Percentiles rank a stretch among this genome's conserved stretches.
phyloP scores from a whole-genome alignment of 192 early-diverging fungal species.

The Coemansia sp. region DNA sequence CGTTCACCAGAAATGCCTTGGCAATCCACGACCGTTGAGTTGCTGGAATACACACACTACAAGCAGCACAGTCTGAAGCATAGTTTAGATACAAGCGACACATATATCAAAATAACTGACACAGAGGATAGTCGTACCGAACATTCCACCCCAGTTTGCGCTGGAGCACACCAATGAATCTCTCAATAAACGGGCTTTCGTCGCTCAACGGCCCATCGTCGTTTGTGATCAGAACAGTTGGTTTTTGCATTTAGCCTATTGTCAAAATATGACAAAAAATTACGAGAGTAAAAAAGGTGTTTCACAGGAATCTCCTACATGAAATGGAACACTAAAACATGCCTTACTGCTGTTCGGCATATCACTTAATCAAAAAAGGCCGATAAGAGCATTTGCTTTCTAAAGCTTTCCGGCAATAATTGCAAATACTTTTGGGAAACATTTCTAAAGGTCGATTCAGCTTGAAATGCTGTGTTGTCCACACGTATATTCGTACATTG shows the following conservation, averaged over 20 bases:
- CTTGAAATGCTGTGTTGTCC: too few relatives aligned
- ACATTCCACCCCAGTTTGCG: slow-evolving; percentile 14
- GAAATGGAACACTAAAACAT: too few relatives aligned
- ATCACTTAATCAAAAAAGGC: too few relatives aligned
- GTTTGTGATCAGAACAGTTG: slow-evolving; percentile 30
- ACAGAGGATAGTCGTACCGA: slow-evolving; percentile 2
- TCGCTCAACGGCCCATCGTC: slow-evolving; percentile 29
- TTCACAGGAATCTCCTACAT: neutral
- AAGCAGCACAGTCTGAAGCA: neutral
- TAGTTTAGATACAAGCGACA: too few relatives aligned
- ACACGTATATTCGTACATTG: too few relatives aligned
- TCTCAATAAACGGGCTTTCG: slow-evolving; percentile 33
- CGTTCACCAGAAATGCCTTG: slow-evolving; percentile 31
- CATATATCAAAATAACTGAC: too few relatives aligned
- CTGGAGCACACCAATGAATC: slow-evolving; percentile 12
- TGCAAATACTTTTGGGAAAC: too few relatives aligned
- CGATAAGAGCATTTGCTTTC: too few relatives aligned
- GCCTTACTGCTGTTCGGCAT: too few relatives aligned
- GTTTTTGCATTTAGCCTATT: neutral
- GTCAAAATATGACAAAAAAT: neutral
- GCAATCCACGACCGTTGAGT: slow-evolving; percentile 32
- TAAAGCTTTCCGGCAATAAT: too few relatives aligned
- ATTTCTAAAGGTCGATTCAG: too few relatives aligned
- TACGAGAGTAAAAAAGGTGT: neutral
- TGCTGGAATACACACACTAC: slow-evolving; percentile 30